These are phyloP conservation scores for Plasmopara muralis DNA, from an alignment of 352 stramenopile species.

Conservation along the genomic window DNA sequence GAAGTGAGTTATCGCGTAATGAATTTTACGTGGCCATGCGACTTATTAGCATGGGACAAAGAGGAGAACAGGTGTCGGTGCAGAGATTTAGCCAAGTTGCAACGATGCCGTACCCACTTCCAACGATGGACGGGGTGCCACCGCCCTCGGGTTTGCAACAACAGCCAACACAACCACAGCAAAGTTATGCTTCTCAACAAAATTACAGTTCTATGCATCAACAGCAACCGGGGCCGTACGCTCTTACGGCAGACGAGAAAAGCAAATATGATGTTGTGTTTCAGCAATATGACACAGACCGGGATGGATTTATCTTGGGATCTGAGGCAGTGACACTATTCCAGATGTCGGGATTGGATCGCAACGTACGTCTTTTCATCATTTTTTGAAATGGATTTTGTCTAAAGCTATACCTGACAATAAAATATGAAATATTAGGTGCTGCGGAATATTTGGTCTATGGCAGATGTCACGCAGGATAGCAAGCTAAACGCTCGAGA, in stretches of 20 bases:
- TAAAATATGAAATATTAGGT: conserved; percentile 20
- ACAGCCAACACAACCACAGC: conserved; percentile 3
- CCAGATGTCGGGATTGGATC: conserved; percentile 89
- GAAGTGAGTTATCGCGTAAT: conserved; percentile 65
- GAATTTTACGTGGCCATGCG: conserved; percentile 86
- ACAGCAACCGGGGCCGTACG: conserved; percentile 40
- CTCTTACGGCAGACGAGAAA: conserved; percentile 85
- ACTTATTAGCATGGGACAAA: conserved; percentile 78
- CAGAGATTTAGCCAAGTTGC: conserved; percentile 71
- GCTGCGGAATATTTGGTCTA: conserved; percentile 88
- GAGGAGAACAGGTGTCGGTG: conserved; percentile 53
- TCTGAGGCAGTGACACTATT: conserved; percentile 89
- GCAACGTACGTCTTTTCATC: conserved; percentile 44
- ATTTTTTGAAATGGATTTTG: background rate
- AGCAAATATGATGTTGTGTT: conserved; percentile 90
- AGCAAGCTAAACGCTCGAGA: conserved; percentile 89
- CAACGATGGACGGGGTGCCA: conserved; percentile 58
- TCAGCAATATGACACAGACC: conserved; percentile 86
- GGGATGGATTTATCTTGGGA: conserved; percentile 88
- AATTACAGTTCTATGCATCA: conserved; percentile 13
- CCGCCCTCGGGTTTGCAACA: conserved; percentile 20
- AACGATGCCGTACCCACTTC: conserved; percentile 43
- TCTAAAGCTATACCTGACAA: background rate
- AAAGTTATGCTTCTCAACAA: conserved; percentile 9
- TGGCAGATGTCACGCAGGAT: conserved; percentile 88